Conservation (phyloP, 306 rosid species). For the Neltuma alba region DNA sequence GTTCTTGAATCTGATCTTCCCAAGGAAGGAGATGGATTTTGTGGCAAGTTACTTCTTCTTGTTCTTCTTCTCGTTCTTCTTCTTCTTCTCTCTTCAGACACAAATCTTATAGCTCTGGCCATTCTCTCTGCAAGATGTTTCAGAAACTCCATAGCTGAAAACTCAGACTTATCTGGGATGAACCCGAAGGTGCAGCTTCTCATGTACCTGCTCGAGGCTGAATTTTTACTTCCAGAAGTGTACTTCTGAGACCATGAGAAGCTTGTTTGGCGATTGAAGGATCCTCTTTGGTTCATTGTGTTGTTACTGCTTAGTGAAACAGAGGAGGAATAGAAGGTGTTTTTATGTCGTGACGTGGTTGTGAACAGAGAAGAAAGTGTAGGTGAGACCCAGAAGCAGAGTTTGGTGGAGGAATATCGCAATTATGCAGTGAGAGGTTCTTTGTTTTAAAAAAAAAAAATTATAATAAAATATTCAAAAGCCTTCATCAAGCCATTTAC, state of each 20-base stretch:
- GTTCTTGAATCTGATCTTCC: slow-evolving; percentile 51
- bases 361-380: slow-evolving; percentile 30
- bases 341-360: slow-evolving; percentile 15
- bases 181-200: slow-evolving; percentile 40
- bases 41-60: not conserved
- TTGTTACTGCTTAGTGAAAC: slow-evolving; percentile 13
- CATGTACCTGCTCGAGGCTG: slow-evolving; percentile 23
- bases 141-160: slow-evolving; percentile 47
- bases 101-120: slow-evolving; percentile 48
- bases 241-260: slow-evolving; percentile 37
- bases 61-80: not conserved
- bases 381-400: slow-evolving; percentile 39
- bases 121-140: slow-evolving; percentile 64
- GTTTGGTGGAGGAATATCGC: slow-evolving; percentile 41
- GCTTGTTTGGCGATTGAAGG: slow-evolving; percentile 36
- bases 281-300: slow-evolving; percentile 28
- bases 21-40: slow-evolving; percentile 29
- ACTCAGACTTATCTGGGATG: slow-evolving; percentile 31
- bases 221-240: slow-evolving; percentile 7
- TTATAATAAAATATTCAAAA: not conserved
- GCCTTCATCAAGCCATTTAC: not conserved
- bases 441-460: not conserved
- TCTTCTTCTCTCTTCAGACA: slow-evolving; percentile 20
- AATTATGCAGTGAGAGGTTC: slow-evolving; percentile 10
- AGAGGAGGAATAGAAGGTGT: not conserved